phyloP scores from a whole-genome alignment of 1,284 basidiomycete species.

The Rhodotorula sp. region DNA sequence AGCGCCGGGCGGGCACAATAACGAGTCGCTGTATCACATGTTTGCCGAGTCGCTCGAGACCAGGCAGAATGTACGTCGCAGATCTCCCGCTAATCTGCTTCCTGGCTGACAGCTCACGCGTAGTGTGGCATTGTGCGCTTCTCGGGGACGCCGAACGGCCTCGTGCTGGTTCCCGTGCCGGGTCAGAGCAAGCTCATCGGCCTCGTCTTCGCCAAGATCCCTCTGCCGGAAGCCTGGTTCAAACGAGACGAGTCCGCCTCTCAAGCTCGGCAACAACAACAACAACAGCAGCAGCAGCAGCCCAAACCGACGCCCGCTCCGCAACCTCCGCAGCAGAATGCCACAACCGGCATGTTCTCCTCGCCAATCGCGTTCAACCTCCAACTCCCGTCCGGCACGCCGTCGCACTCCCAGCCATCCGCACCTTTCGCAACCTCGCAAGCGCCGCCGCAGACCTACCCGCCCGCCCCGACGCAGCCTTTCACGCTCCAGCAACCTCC shows the following conservation, averaged over 20 bases:
- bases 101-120: no score
- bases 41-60: slow-evolving; percentile 30
- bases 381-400: background rate
- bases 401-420: background rate
- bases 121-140: slow-evolving; percentile 36
- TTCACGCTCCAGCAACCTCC: slow-evolving; percentile 4
- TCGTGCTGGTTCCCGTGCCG: slow-evolving; percentile 34
- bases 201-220: slow-evolving; percentile 36
- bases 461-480: background rate
- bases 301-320: background rate
- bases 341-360: slow-evolving; percentile 25
- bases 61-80: slow-evolving; percentile 16
- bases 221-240: slow-evolving; percentile 29
- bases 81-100: no score
- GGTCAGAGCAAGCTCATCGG: slow-evolving; percentile 23
- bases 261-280: background rate
- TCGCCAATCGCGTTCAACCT: slow-evolving; percentile 6
- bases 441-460: background rate
- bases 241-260: background rate
- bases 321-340: slow-evolving; percentile 1
- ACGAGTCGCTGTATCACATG: slow-evolving; percentile 82
- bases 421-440: background rate
- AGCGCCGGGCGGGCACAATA: slow-evolving; percentile 48
- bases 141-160: slow-evolving; percentile 22
- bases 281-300: slow-evolving; percentile 1